Percentiles rank a stretch among this genome's conserved stretches.
phyloP scores from a whole-genome alignment of 495 filamentous ascomycete genomes.

The Sabuloglossum arenarium region DNA sequence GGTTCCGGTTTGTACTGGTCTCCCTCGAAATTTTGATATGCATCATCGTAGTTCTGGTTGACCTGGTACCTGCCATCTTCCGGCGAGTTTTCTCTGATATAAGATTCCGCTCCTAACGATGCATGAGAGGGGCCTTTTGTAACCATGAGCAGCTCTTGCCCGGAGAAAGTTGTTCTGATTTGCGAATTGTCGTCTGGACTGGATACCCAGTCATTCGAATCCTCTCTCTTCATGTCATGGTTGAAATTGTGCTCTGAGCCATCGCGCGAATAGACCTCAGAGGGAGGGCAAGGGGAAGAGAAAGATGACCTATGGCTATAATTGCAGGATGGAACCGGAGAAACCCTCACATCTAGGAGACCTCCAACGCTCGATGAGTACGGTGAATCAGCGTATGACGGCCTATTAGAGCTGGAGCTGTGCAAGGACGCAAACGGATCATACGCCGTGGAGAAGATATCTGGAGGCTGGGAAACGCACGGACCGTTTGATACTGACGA shows the following conservation, averaged over 20 bases:
- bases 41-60: neutral
- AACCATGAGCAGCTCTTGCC: neutral
- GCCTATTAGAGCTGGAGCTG: conserved; percentile 6
- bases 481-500: neutral
- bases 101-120: neutral
- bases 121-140: neutral
- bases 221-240: conserved; percentile 12
- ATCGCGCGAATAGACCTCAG: conserved; percentile 20
- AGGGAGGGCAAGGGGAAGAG: conserved; percentile 18
- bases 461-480: neutral
- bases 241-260: conserved; percentile 21
- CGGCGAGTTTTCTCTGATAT: neutral
- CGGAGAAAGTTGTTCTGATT: neutral
- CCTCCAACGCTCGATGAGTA: conserved; percentile 4
- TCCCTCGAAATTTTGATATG: neutral
- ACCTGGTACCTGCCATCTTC: neutral
- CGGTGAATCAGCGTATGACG: conserved; percentile 17
- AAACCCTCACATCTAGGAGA: conserved; percentile 2
- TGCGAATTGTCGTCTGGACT: neutral
- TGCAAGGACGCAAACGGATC: conserved; percentile 27
- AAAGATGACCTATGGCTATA: conserved; percentile 21
- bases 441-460: conserved; percentile 30
- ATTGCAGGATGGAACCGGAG: conserved; percentile 11
- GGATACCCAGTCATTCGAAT: conserved; percentile 9
- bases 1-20: neutral